Evolutionary conservation across 768 basidiomycete genomes (phyloP), one percentile per base, ranked within the genome.

Genomic region (Hypholoma sublateritium): DNA sequence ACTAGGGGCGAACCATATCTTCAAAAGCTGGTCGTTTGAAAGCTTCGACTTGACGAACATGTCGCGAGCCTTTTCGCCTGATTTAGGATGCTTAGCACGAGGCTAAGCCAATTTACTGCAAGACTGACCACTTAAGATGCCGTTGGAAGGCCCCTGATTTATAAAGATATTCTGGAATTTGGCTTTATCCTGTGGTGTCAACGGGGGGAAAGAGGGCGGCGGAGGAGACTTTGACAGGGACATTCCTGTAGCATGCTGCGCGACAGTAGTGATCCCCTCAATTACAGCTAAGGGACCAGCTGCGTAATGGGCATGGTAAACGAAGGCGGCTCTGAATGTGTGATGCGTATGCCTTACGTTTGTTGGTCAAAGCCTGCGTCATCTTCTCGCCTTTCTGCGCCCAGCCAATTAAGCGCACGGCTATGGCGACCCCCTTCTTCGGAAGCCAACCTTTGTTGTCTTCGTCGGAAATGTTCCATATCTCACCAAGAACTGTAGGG

Each of bases 361-460:
- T 89, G 62, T 73, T 76, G 55, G 89, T 73, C 51, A 91, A 73
- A 45, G 86, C 83, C 28, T 80, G 76, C 1, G 82, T 78, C 36
- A 90, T 70, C 59, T 80, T 80, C 68, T 90, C 89, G 61, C 87
- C 94, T 63, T 87, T 87, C 78, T 98, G 97, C 2, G 94, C 91
- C 80, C 91, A 91, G 4, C 91, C 94, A 59, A 99, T 93, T 50
- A 98, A 79, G 56, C 97, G 81, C n/a, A 96, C 78, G 24, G 92
- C 95, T 58, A 90, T 79, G 16, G 93, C 87, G 64, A 94, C 91
- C 43, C 91, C 91, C 67, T 92, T 95, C 62, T 83, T 86, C 11
- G 93, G 88, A 53, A 99, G 82, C 75, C 88, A 94, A 2, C 97
- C 97, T 59, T 91, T 91, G 77, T 98, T 95, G 32, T 95, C 88